Evolutionary conservation across 169 alveolate genomes (phyloP), one percentile per base, ranked within the genome.

Genomic region (Eimeria falciformis): DNA sequence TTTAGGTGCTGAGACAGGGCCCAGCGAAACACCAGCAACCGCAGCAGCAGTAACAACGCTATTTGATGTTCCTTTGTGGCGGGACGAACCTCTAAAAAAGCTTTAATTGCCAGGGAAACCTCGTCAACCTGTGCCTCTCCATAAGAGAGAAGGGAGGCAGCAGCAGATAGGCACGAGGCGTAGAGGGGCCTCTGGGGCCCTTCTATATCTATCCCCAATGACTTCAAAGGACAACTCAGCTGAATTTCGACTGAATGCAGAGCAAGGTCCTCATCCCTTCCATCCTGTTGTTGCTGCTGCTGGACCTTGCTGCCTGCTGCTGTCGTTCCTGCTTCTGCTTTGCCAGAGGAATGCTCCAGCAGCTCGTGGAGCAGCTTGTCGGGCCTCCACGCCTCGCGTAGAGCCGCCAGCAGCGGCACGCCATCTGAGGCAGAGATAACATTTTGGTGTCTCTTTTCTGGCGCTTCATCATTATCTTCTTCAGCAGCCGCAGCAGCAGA

Each of bases 11-110:
- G 33, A 25, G 4, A 9, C 18, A 77, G 45, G 46, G 45, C 45
- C 47, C 43, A 45, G n/a, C 86, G 86, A 27, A 77, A 77, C n/a
- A 77, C 45, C 9, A 77, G 86, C n/a, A 46, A 25, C 27, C 86
- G 86, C 86, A 77, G 86, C 86, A 77, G 86, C 86, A 77, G 86
- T 47, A 77, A 68, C 86, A 77, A 43, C 46, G 58, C 86, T 17
- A 77, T 17, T 23, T 77, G 86, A n/a, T 77, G 86, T 23, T 77
- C 68, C 86, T 77, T 45, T 25, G 86, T 47, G 29, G 86, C 86
- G 1, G 86, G 47, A 17, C n/a, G 46, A 14, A 77, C 68, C 45
- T 77, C 86, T 3, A 77, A 43, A 47, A 46, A 77, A 17, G 86
- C 68, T n/a, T 17, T 77, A 3, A 77, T 77, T 6, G 86, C 86